Evolutionary conservation across 805 yeast genomes (phyloP).

Genomic region (Yarrowia osloensis): DNA sequence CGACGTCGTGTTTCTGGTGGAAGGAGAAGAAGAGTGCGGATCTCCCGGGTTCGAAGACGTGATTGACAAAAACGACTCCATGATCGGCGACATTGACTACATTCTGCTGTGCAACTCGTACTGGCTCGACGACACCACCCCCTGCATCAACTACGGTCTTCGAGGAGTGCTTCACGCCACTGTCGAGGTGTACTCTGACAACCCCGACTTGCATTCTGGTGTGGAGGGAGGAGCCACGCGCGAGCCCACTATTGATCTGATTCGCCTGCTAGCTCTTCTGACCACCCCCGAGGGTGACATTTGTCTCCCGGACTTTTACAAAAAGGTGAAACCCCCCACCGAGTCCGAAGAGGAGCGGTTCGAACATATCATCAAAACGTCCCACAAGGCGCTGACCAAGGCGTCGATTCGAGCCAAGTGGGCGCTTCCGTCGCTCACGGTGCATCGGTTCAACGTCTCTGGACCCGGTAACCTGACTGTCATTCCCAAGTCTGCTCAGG

Average conservation of each 20-base stretch:
- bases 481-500: constrained; percentile 78
- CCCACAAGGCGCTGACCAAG: constrained; percentile 33
- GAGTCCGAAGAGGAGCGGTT: constrained; percentile 62
- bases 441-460: constrained; percentile 80
- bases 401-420: constrained; percentile 54
- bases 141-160: constrained; percentile 91
- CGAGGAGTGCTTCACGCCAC: constrained; percentile 86
- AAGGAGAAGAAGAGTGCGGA: constrained; percentile 96
- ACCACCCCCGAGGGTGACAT: constrained; percentile 58
- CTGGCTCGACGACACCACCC: constrained; percentile 87
- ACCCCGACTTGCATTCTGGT: constrained; percentile 92
- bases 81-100: constrained; percentile 86
- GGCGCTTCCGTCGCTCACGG: constrained; percentile 86
- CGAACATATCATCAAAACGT: constrained; percentile 55
- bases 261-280: constrained; percentile 67
- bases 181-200: constrained; percentile 68
- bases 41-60: constrained; percentile 72
- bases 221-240: constrained; percentile 90
- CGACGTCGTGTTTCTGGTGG: constrained; percentile 81
- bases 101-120: constrained; percentile 85
- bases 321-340: constrained; percentile 60
- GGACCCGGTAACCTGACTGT: constrained; percentile 91
- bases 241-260: constrained; percentile 87
- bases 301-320: constrained; percentile 68
- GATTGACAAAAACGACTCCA: constrained; percentile 84